These are phyloP conservation scores for Lachnellula suecica DNA, from an alignment of 2,329 filamentous ascomycete species.

Conservation along the genomic window DNA sequence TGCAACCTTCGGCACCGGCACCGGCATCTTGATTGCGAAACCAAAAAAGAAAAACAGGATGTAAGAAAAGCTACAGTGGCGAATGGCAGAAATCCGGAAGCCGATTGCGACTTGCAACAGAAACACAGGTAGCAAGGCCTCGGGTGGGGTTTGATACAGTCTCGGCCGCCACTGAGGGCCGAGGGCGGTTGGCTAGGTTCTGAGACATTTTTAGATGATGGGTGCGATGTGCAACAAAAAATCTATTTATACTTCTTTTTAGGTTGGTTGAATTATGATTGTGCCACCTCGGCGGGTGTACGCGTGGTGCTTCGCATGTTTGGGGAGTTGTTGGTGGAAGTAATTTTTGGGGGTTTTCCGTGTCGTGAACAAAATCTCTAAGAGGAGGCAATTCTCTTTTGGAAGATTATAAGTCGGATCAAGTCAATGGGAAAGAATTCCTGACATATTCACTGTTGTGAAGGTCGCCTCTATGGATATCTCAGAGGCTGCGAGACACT, in stretches of 20 bases:
- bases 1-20: background rate
- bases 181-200: background rate
- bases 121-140: background rate
- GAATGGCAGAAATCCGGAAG: background rate
- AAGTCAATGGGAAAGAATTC: background rate
- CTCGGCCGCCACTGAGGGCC: background rate
- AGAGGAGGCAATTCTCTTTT: too few relatives aligned
- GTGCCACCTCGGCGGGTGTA: background rate
- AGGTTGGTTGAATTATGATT: background rate
- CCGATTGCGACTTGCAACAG: background rate
- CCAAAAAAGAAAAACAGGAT: background rate
- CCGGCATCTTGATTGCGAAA: background rate
- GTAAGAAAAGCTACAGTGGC: background rate
- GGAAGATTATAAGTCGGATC: background rate
- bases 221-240: conserved; percentile 1
- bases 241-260: conserved; percentile 2
- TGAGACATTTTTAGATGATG: background rate
- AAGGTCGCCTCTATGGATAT: too few relatives aligned
- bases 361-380: background rate
- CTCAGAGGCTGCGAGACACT: too few relatives aligned
- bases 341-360: background rate
- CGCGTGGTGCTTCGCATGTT: background rate
- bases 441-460: background rate
- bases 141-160: background rate
- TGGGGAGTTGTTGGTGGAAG: background rate